These are phyloP conservation scores for Ophiostoma sp. DNA, from an alignment of 2,329 filamentous ascomycete species.

Conservation along the genomic window DNA sequence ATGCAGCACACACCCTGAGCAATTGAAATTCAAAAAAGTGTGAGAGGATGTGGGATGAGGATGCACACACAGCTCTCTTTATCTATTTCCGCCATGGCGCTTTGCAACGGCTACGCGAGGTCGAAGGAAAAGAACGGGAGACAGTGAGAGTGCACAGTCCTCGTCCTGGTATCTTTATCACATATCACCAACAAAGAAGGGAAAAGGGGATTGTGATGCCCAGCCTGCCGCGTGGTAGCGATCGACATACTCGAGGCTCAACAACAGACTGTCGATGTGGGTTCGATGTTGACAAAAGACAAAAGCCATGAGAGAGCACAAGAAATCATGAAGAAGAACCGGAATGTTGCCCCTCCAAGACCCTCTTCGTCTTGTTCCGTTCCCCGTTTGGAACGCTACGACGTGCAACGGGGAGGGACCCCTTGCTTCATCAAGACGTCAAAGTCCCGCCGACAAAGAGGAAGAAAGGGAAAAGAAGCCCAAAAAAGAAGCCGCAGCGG, in stretches of 20 bases:
- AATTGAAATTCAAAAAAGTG: neutral
- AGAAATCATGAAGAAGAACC: neutral
- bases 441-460: neutral
- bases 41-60: neutral
- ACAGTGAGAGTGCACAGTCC: neutral
- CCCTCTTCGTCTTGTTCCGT: neutral
- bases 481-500: too few relatives aligned
- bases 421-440: neutral
- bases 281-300: neutral
- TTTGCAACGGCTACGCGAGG: conserved; percentile 18
- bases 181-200: neutral
- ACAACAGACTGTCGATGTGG: neutral
- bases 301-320: neutral
- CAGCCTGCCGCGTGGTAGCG: neutral
- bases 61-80: neutral
- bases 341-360: neutral
- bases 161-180: neutral
- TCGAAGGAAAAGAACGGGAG: neutral
- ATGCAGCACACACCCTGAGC: neutral
- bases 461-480: neutral
- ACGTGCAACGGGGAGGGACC: neutral
- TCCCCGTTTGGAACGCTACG: neutral
- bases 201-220: neutral
- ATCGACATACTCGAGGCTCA: neutral
- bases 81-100: neutral